These are phyloP conservation scores for Trichoderma sp. DNA, from an alignment of 2,329 filamentous ascomycete species.

Conservation along the genomic window DNA sequence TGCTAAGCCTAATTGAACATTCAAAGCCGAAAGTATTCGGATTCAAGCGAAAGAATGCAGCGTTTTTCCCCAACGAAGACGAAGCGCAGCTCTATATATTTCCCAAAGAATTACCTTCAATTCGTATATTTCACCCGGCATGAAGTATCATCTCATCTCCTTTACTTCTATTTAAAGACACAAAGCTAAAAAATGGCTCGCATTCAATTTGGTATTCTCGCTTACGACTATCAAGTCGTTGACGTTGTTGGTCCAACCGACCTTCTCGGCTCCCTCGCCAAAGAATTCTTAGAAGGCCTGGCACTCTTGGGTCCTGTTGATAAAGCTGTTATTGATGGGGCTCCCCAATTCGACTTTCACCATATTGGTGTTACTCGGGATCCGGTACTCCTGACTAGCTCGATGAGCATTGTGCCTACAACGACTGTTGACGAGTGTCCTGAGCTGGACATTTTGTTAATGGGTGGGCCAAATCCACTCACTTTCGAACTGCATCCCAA, in stretches of 20 bases:
- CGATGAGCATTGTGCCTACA: slow-evolving; percentile 29
- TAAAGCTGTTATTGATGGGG: slow-evolving; percentile 24
- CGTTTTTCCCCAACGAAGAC: background rate
- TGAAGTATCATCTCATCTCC: background rate
- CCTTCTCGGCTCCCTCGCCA: slow-evolving; percentile 29
- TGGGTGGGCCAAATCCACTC: slow-evolving; percentile 33
- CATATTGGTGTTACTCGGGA: slow-evolving; percentile 35
- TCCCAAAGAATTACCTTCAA: background rate
- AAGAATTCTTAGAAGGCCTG: slow-evolving; percentile 20
- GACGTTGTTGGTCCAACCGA: slow-evolving; percentile 34
- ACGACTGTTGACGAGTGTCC: slow-evolving; percentile 35
- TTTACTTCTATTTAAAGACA: background rate
- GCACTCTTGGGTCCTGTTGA: slow-evolving; percentile 22
- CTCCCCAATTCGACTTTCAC: slow-evolving; percentile 34
- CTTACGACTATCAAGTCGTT: slow-evolving; percentile 34
- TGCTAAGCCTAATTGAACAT: background rate
- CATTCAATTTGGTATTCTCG: slow-evolving; percentile 29
- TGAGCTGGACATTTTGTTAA: slow-evolving; percentile 37
- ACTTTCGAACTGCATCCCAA: slow-evolving; percentile 30
- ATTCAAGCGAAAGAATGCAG: background rate
- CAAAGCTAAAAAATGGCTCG: slow-evolving; percentile 22
- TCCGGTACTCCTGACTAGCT: slow-evolving; percentile 25
- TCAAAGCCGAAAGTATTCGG: background rate
- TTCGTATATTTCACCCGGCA: background rate
- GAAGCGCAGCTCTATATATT: background rate